Conservation (phyloP, 148 eudicot species). For the Drosera capensis region DNA sequence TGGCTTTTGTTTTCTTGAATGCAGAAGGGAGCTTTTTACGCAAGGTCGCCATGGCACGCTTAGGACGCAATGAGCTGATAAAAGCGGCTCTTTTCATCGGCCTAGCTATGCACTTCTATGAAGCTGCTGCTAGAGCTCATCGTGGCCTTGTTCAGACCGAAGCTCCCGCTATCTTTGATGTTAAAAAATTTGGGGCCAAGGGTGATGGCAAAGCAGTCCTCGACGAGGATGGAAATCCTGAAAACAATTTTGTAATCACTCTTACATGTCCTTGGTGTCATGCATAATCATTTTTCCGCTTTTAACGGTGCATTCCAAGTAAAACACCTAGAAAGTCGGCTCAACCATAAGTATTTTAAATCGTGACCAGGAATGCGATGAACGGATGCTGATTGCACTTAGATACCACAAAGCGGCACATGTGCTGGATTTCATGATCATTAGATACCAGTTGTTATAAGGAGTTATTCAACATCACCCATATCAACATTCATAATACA, state of each 20-base stretch:
- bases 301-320: too few relatives aligned
- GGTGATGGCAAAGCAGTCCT: slow-evolving; percentile 19
- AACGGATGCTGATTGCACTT: too few relatives aligned
- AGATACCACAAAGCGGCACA: too few relatives aligned
- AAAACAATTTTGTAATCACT: slow-evolving; percentile 13
- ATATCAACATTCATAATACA: too few relatives aligned
- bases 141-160: slow-evolving; percentile 13
- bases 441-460: too few relatives aligned
- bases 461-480: too few relatives aligned
- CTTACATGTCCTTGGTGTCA: neutral
- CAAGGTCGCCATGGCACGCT: slow-evolving; percentile 21
- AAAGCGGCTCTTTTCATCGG: slow-evolving; percentile 12
- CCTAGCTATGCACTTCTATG: slow-evolving; percentile 11
- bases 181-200: slow-evolving; percentile 22
- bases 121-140: slow-evolving; percentile 5
- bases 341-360: too few relatives aligned
- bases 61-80: neutral
- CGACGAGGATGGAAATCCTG: slow-evolving; percentile 20
- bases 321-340: too few relatives aligned
- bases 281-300: too few relatives aligned
- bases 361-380: too few relatives aligned
- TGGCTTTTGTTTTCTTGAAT: neutral
- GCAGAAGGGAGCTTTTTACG: neutral
- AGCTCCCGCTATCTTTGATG: slow-evolving; percentile 20
- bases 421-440: too few relatives aligned